Conservation (phyloP, 2,329 filamentous ascomycete species). For the Colletotrichum orchidophilum region DNA sequence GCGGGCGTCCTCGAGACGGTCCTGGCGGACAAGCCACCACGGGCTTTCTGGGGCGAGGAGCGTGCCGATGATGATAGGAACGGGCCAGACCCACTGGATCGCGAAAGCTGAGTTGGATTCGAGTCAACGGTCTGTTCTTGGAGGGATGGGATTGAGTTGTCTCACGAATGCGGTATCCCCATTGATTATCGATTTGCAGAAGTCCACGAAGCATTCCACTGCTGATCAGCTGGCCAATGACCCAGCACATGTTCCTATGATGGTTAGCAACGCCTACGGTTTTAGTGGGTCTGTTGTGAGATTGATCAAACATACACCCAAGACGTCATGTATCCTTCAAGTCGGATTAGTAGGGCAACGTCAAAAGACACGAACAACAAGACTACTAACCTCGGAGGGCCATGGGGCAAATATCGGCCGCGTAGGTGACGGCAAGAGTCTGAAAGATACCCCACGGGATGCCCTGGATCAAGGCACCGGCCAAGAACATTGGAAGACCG, state of each 20-base stretch:
- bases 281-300: neutral
- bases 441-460: slow-evolving; percentile 47
- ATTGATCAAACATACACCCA: slow-evolving; percentile 40
- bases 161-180: slow-evolving; percentile 55
- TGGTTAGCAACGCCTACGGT: slow-evolving; percentile 36
- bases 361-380: slow-evolving; percentile 49
- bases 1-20: slow-evolving; percentile 37
- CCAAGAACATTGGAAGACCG: slow-evolving; percentile 48
- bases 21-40: slow-evolving; percentile 39
- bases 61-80: slow-evolving; percentile 34
- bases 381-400: slow-evolving; percentile 43
- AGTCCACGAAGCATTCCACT: slow-evolving; percentile 47
- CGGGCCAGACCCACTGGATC: slow-evolving; percentile 36
- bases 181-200: slow-evolving; percentile 39
- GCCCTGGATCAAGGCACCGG: slow-evolving; percentile 49
- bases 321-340: slow-evolving; percentile 20
- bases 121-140: neutral
- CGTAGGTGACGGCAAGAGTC: slow-evolving; percentile 48
- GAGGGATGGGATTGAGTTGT: neutral
- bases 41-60: slow-evolving; percentile 38
- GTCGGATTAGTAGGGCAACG: neutral
- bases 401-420: slow-evolving; percentile 48
- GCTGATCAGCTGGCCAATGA: slow-evolving; percentile 50
- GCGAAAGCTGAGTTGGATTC: slow-evolving; percentile 42
- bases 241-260: slow-evolving; percentile 50